Evolutionary conservation across 106 monocot genomes (phyloP).

Genomic region (Apostasia ramifera): DNA sequence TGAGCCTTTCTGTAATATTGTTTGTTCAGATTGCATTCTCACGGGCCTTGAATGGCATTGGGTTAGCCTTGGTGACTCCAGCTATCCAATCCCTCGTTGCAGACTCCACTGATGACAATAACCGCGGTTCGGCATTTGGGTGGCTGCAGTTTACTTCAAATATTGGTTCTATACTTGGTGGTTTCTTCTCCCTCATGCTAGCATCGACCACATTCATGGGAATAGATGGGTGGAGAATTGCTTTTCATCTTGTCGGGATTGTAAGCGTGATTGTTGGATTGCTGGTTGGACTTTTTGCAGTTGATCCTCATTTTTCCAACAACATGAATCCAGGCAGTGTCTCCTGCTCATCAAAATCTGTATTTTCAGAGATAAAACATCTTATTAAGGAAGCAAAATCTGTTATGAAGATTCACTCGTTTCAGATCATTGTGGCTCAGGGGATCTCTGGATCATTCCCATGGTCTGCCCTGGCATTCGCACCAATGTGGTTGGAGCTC

Average conservation of each 20-base stretch:
- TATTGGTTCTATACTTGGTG: constrained; percentile 41
- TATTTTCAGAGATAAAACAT: constrained; percentile 30
- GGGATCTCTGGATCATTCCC: constrained; percentile 89
- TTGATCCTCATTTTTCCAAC: constrained; percentile 51
- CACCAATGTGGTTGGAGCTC: constrained; percentile 90
- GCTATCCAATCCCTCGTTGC: constrained; percentile 89
- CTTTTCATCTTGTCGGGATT: constrained; percentile 68
- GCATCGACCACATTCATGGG: constrained; percentile 71
- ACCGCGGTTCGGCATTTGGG: constrained; percentile 49
- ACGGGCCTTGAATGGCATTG: constrained; percentile 49
- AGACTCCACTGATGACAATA: constrained; percentile 73
- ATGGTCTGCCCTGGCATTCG: constrained; percentile 83
- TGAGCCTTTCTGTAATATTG: too few species aligned
- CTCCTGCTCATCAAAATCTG: constrained; percentile 15
- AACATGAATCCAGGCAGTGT: neutral
- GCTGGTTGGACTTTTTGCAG: constrained; percentile 51
- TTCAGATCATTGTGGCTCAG: constrained; percentile 90
- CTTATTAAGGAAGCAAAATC: constrained; percentile 58
- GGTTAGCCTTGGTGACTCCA: constrained; percentile 79
- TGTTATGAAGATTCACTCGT: constrained; percentile 72
- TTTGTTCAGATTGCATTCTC: constrained; percentile 22
- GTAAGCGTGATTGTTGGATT: constrained; percentile 71
- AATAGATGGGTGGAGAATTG: constrained; percentile 80
- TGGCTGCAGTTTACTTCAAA: constrained; percentile 17
- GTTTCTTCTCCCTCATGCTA: constrained; percentile 55